These are phyloP conservation scores for Fusarium transvaalense DNA, from an alignment of 2,329 filamentous ascomycete species.

Conservation along the genomic window DNA sequence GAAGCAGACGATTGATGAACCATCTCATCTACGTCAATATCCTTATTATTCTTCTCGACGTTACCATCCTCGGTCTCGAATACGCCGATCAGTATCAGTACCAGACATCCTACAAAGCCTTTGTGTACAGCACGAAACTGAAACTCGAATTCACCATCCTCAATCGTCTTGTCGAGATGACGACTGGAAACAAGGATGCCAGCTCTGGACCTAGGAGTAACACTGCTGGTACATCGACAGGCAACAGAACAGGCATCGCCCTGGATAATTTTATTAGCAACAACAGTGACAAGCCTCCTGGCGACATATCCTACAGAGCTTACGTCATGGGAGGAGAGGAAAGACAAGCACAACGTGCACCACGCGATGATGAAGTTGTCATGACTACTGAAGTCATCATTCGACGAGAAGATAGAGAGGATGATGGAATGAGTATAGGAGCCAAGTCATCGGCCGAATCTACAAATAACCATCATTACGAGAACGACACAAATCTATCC, in stretches of 20 bases:
- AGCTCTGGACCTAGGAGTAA: slow-evolving; percentile 45
- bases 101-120: slow-evolving; percentile 55
- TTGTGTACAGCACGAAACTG: slow-evolving; percentile 56
- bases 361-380: slow-evolving; percentile 36
- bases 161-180: slow-evolving; percentile 55
- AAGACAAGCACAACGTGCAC: not conserved
- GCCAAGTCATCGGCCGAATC: slow-evolving; percentile 36
- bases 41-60: slow-evolving; percentile 60
- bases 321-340: slow-evolving; percentile 47
- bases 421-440: slow-evolving; percentile 36
- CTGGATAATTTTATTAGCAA: slow-evolving; percentile 43
- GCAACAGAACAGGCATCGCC: slow-evolving; percentile 32
- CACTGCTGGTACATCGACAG: slow-evolving; percentile 13
- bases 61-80: slow-evolving; percentile 56
- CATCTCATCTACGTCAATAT: slow-evolving; percentile 62
- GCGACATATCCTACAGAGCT: slow-evolving; percentile 42
- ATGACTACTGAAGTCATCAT: slow-evolving; percentile 48
- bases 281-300: slow-evolving; percentile 6
- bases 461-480: slow-evolving; percentile 17
- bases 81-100: slow-evolving; percentile 54
- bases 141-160: slow-evolving; percentile 58
- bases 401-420: slow-evolving; percentile 37
- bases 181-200: slow-evolving; percentile 44
- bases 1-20: slow-evolving; percentile 47
- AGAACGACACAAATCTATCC: slow-evolving; percentile 40